Base-by-base conservation (phyloP, 352 stramenopile species). In the Achlya hypogyna region DNA sequence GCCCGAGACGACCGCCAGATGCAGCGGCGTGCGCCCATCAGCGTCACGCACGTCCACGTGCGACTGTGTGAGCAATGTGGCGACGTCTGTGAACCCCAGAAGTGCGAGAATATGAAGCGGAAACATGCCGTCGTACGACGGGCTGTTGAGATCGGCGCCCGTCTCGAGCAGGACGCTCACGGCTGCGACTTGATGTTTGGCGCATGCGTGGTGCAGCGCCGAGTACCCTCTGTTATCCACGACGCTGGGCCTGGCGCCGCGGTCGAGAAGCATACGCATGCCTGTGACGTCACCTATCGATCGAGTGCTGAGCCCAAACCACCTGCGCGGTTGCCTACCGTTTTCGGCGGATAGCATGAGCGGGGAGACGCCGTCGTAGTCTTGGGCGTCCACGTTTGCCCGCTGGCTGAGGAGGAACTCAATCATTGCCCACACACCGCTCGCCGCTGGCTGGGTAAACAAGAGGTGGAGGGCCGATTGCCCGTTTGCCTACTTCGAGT, bases 371-470 rank as follows among this genome's bases (percentile, higher is more conserved):
- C 51, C 63, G 43, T 69, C 51, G 63, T 35, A 51, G 20, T 63
- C 49, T 28, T 42, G 53, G 12, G 63, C 63, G 27, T 69, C 52
- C 23, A 69, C 63, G 38, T 69, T 51, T 3, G 63, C 63, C 18
- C 51, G 31, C 38, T 69, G 28, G 25, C 53, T 34, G 23, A 69
- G 42, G 4, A 56, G 42, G 16, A 62, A 28, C 38, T 29, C 27
- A 16, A 62, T 22, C 16, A 62, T n/a, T 20, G 31, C 29, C n/a
- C 25, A 9, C 10, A 5, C 25, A 12, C 5, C 14, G 20, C 10
- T 56, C 5, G 1, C 14, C 53, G 29, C 35, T 5, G 27, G 5
- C 0, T 32, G 29, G 20, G 14, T 62, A 16, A 43, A 8, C 22
- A 29, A 27, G 14, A 62, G 12, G 29, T 62, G 53, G 28, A 62